Evolutionary conservation across 768 basidiomycete genomes (phyloP).

Genomic region (Naematelia encephala): DNA sequence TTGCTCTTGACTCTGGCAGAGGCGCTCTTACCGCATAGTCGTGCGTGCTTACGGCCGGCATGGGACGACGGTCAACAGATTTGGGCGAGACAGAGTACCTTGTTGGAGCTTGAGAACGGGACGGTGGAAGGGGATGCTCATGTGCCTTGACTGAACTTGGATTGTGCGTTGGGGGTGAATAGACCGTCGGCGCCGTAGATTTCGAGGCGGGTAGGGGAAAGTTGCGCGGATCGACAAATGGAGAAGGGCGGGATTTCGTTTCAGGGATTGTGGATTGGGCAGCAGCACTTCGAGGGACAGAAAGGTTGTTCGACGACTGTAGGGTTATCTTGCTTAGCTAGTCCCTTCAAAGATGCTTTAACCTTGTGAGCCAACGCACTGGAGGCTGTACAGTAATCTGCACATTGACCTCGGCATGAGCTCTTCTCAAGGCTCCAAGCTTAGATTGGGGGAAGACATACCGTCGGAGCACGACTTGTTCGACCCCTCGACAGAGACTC

Average conservation of each 20-base stretch:
- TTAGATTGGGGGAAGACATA: neutral
- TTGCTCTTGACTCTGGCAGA: constrained; percentile 31
- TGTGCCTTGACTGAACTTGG: constrained; percentile 8
- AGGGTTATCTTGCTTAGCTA: neutral
- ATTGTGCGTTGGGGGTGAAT: neutral
- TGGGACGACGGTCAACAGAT: neutral
- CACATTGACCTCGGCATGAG: constrained; percentile 10
- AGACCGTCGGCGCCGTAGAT: neutral
- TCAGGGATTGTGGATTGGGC: neutral
- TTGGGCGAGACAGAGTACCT: constrained; percentile 14
- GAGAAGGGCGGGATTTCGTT: neutral
- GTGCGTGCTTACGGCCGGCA: constrained; percentile 21
- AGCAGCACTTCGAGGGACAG: neutral
- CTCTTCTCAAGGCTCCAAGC: neutral
- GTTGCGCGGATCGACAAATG: neutral
- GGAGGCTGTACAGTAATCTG: constrained; percentile 47
- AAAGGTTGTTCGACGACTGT: neutral
- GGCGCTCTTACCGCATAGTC: constrained; percentile 34
- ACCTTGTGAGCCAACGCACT: constrained; percentile 23
- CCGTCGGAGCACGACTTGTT: neutral
- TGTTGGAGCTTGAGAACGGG: constrained; percentile 19
- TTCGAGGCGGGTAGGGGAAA: neutral
- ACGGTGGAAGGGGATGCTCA: constrained; percentile 28
- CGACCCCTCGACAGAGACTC: constrained; percentile 35
- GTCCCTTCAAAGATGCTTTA: neutral